Conservation (phyloP, 371 early-diverging fungal species). For the Dichotomocladium elegans region DNA sequence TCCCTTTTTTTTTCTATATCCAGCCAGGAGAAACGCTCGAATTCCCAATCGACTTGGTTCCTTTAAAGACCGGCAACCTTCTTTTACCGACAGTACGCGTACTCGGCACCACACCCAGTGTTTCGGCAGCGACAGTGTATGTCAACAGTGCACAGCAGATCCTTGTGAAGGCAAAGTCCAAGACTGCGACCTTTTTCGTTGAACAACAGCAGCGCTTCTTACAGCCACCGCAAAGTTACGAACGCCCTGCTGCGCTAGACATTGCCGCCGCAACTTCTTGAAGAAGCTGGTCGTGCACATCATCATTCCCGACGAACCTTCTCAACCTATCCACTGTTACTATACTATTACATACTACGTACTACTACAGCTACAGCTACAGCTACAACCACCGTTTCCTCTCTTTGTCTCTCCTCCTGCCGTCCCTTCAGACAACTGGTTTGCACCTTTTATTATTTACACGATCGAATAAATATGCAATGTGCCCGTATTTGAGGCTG, state of each 20-base stretch:
- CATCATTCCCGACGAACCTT: background rate
- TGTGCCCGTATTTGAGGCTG: constrained; percentile 3
- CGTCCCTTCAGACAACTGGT: too few species aligned
- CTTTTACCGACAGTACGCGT: constrained; percentile 55
- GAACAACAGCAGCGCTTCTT: constrained; percentile 60
- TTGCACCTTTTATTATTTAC: background rate
- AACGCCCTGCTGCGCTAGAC: background rate
- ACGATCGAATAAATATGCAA: constrained; percentile 13
- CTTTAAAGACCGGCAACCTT: constrained; percentile 64
- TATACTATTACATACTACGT: background rate
- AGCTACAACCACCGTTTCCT: background rate
- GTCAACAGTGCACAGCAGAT: constrained; percentile 63
- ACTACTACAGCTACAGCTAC: background rate
- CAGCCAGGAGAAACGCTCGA: constrained; percentile 52
- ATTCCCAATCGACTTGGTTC: constrained; percentile 56
- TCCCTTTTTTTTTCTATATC: background rate
- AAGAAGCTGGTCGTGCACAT: too few species aligned
- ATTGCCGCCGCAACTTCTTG: background rate
- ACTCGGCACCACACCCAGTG: constrained; percentile 42
- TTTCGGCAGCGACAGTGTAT: constrained; percentile 56
- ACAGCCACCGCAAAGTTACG: constrained; percentile 15
- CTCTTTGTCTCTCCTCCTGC: too few species aligned
- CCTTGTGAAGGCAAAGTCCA: constrained; percentile 59
- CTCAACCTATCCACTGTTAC: background rate
- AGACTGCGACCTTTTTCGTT: constrained; percentile 64